phyloP scores from a whole-genome alignment of 129 eudicot genomes.

The Scalesia atractyloides region DNA sequence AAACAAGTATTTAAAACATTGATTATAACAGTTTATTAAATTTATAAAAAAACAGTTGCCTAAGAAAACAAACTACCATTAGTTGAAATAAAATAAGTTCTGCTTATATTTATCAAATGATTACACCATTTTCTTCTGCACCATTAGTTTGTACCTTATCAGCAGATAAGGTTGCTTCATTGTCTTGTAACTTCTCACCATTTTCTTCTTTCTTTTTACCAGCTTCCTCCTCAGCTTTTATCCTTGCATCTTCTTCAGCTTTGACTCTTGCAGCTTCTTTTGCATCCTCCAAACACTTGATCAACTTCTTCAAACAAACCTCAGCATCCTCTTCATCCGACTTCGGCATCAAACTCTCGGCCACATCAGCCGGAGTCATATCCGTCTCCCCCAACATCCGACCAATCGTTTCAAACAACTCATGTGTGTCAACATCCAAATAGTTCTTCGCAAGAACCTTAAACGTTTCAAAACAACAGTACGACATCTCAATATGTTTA shows the following conservation, averaged over 20 bases:
- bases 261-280: slow-evolving; percentile 50
- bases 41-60: too few relatives aligned
- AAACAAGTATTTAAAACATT: too few relatives aligned
- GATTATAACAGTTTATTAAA: too few relatives aligned
- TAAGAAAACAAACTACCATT: too few relatives aligned
- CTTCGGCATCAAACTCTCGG: slow-evolving; percentile 66
- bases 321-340: slow-evolving; percentile 46
- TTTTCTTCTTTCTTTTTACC: background rate
- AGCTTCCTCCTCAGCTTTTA: slow-evolving; percentile 31
- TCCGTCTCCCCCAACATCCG: slow-evolving; percentile 31
- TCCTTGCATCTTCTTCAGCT: slow-evolving; percentile 41
- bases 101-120: too few relatives aligned
- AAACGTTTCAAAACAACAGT: slow-evolving; percentile 39
- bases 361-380: slow-evolving; percentile 67
- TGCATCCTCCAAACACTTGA: slow-evolving; percentile 43
- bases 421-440: slow-evolving; percentile 39
- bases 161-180: too few relatives aligned
- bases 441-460: slow-evolving; percentile 36
- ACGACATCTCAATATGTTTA: slow-evolving; percentile 38
- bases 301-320: slow-evolving; percentile 42
- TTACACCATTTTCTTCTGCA: too few relatives aligned
- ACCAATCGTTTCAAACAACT: slow-evolving; percentile 25
- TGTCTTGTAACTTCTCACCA: too few relatives aligned
- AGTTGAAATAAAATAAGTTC: too few relatives aligned
- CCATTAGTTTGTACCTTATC: too few relatives aligned